A percentile compares a stretch with the other conserved stretches of the same genome.
These are phyloP conservation scores for Arthrobotrys sinensis DNA, from an alignment of 2,329 filamentous ascomycete species.

Conservation along the genomic window DNA sequence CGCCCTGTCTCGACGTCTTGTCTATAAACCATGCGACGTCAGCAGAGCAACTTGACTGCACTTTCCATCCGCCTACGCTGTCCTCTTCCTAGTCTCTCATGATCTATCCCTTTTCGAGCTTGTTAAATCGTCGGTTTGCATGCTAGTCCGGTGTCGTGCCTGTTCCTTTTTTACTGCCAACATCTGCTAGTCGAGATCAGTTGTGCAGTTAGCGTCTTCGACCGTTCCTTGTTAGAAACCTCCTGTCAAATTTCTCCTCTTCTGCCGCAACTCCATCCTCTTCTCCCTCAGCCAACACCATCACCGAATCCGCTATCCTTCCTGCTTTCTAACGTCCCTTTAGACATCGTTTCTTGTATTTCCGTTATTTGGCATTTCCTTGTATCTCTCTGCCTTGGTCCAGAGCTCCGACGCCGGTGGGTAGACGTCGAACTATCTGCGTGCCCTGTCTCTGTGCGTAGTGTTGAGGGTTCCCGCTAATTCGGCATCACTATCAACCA, in stretches of 20 bases:
- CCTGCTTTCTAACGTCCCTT: conserved; percentile 7
- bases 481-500: conserved; percentile 26
- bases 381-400: conserved; percentile 14
- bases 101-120: conserved; percentile 29
- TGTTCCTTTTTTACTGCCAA: conserved; percentile 26
- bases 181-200: conserved; percentile 29
- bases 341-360: conserved; percentile 23
- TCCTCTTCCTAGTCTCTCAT: conserved; percentile 9
- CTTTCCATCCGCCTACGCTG: conserved; percentile 12
- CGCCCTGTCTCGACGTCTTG: conserved; percentile 33
- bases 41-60: background rate
- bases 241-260: conserved; percentile 62
- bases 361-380: conserved; percentile 4
- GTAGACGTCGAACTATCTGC: conserved; percentile 26
- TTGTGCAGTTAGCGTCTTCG: conserved; percentile 32
- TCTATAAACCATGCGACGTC: conserved; percentile 35
- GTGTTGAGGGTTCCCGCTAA: conserved; percentile 48
- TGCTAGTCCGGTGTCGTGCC: conserved; percentile 21
- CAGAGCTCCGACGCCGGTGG: conserved; percentile 40
- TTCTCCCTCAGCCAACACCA: conserved; percentile 33
- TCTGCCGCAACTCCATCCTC: conserved; percentile 42
- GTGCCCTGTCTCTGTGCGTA: conserved; percentile 18
- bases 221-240: conserved; percentile 51
- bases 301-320: conserved; percentile 19
- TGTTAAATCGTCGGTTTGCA: conserved; percentile 14